These are phyloP conservation scores for Kwoniella sp. DNA, from an alignment of 768 basidiomycete species.

Conservation along the genomic window DNA sequence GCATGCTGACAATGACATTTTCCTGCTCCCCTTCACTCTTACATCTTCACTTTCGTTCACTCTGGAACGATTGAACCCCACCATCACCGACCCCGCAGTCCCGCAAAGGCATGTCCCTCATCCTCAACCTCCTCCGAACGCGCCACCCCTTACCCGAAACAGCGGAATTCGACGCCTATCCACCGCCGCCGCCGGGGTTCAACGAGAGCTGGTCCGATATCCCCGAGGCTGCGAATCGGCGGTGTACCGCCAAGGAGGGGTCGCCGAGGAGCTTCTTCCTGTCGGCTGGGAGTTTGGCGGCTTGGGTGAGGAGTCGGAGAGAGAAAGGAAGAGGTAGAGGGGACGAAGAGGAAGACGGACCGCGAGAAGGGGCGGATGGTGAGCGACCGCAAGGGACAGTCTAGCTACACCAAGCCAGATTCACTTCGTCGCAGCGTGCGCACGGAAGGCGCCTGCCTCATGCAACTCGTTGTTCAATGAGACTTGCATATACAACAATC, in stretches of 20 bases:
- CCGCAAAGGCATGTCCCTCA: constrained; percentile 71
- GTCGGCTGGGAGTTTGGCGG: constrained; percentile 24
- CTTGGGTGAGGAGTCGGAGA: constrained; percentile 23
- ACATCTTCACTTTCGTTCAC: too few species aligned
- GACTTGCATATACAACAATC: too few species aligned
- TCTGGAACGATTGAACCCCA: background rate
- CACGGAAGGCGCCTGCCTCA: too few species aligned
- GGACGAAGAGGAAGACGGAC: too few species aligned
- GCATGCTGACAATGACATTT: too few species aligned
- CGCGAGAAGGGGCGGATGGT: too few species aligned
- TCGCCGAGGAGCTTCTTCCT: constrained; percentile 30
- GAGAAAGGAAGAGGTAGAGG: constrained; percentile 12
- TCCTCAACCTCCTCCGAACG: constrained; percentile 76
- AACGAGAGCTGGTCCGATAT: constrained; percentile 33
- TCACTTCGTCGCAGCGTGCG: too few species aligned
- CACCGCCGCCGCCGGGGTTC: constrained; percentile 41
- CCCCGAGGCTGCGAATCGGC: constrained; percentile 16
- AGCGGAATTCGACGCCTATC: constrained; percentile 46
- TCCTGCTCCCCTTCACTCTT: too few species aligned
- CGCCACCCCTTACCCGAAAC: constrained; percentile 65
- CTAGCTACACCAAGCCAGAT: too few species aligned
- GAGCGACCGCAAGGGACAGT: too few species aligned
- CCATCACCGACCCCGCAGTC: constrained; percentile 32
- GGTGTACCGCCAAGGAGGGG: constrained; percentile 13
- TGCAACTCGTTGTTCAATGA: too few species aligned